Evolutionary conservation across 2,329 filamentous ascomycete species (phyloP), one percentile per base, ranked within the genome.

Genomic region (Aspergillus hiratsukae): DNA sequence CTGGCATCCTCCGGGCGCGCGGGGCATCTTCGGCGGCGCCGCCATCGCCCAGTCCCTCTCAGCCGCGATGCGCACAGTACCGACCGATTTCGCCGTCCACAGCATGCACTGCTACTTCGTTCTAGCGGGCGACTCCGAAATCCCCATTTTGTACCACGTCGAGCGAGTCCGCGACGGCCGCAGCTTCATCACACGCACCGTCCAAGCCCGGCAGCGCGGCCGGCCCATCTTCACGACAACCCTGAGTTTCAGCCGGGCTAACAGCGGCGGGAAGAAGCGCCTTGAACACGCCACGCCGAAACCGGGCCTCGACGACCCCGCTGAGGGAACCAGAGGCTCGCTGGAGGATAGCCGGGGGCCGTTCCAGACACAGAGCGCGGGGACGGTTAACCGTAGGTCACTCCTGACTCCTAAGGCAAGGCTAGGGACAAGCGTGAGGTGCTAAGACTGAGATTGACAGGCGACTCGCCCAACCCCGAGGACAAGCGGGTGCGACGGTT

Each of bases 101-200:
- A 93, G 88, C 70, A 97, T 96, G 89, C 94, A 99, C 82, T 97
- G 94, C 83, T 99, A 97, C 80, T 99, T 99, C 74, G 87, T 99
- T 35, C 86, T 97, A 1, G 92, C 93, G 4, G 94, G 94, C 28
- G 89, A 93, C 69, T 82, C 85, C 11, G 85, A 88, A 58, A 87
- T 94, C 19, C 93, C 94, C 31, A 89, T 97, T 63, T 82, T 97
- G 60, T 97, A 96, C 78, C 90, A 97, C 71, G 94, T 99, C 49
- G 94, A 97, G 78, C 85, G 90, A 52, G 91, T 99, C 49, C 87
- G 94, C 54, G 91, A 96, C 70, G 94, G 94, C 8, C 86, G 88
- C 58, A 92, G 88, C 52, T 99, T 92, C 73, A 87, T 90, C 54
- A 97, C 94, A 40, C 83, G 94, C 54, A 97, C 93, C 0, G 94